Percentiles rank a stretch among this genome's conserved stretches.
phyloP scores from a whole-genome alignment of 257 asterid species.

The Jacaranda copaia region DNA sequence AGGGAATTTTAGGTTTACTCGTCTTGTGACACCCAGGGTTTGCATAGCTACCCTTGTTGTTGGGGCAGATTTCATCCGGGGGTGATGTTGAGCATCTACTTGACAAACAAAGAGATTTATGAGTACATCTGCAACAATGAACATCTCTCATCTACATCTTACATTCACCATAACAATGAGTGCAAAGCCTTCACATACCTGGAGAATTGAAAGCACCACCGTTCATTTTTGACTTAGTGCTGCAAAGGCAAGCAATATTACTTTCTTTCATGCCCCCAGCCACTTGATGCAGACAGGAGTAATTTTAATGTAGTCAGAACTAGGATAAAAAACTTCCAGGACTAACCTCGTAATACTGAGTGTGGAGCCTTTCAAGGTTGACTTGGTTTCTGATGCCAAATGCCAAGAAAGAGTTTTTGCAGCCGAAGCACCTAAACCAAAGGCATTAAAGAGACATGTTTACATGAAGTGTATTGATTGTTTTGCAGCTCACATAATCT shows the following conservation, averaged over 20 bases:
- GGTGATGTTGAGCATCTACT: conserved; percentile 59
- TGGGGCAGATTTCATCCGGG: conserved; percentile 58
- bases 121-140: conserved; percentile 2
- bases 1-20: conserved; percentile 55
- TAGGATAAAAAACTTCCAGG: conserved; percentile 24
- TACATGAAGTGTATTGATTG: background rate
- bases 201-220: conserved; percentile 52
- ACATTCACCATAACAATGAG: conserved; percentile 7
- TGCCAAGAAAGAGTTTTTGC: conserved; percentile 96
- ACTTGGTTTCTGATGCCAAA: conserved; percentile 91
- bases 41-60: conserved; percentile 77
- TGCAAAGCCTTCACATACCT: conserved; percentile 48
- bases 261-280: conserved; percentile 26
- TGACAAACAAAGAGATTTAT: conserved; percentile 21
- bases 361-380: conserved; percentile 80
- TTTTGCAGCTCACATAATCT: conserved; percentile 18
- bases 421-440: conserved; percentile 68
- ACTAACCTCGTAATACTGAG: conserved; percentile 68
- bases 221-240: conserved; percentile 56
- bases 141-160: conserved; percentile 8
- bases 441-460: conserved; percentile 16
- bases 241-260: conserved; percentile 51
- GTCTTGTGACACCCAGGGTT: conserved; percentile 68
- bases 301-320: conserved; percentile 14
- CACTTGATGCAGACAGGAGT: conserved; percentile 18